phyloP scores from a whole-genome alignment of 352 stramenopile genomes.

The Hyaloperonospora brassicae region DNA sequence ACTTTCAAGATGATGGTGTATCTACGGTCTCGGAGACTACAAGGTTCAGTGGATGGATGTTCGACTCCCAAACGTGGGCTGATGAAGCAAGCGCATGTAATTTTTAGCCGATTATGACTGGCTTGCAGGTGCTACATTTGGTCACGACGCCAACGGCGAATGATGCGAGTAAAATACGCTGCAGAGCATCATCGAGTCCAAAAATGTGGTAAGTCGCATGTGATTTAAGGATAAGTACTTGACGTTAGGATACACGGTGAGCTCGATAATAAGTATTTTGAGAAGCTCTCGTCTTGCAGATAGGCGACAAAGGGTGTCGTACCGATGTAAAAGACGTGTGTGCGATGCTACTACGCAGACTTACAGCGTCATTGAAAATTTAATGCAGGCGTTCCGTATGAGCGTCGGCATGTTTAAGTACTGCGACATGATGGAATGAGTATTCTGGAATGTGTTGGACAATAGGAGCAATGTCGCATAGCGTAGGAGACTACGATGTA shows the following conservation, averaged over 20 bases:
- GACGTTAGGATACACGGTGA: neutral
- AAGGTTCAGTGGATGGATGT: neutral
- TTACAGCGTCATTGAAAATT: neutral
- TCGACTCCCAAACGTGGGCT: neutral
- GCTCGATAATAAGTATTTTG: neutral
- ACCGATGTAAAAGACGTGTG: neutral
- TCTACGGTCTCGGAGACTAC: neutral
- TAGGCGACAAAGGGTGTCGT: neutral
- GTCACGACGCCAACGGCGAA: neutral
- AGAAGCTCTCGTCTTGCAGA: constrained; percentile 1
- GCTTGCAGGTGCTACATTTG: neutral
- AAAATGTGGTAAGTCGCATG: neutral
- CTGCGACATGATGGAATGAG: no score
- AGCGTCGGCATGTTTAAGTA: no score
- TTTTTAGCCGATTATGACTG: neutral
- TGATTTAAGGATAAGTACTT: neutral
- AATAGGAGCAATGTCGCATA: no score
- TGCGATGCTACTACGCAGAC: neutral
- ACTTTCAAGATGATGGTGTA: constrained; percentile 3
- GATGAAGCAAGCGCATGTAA: neutral
- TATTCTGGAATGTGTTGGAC: no score
- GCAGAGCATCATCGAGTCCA: neutral
- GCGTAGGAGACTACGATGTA: no score
- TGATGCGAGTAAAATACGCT: neutral
- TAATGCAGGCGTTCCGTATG: constrained; percentile 1